Percentiles rank a stretch among this genome's conserved stretches.
phyloP scores from a whole-genome alignment of 2,329 filamentous ascomycete genomes.

The Monosporascus sp. region DNA sequence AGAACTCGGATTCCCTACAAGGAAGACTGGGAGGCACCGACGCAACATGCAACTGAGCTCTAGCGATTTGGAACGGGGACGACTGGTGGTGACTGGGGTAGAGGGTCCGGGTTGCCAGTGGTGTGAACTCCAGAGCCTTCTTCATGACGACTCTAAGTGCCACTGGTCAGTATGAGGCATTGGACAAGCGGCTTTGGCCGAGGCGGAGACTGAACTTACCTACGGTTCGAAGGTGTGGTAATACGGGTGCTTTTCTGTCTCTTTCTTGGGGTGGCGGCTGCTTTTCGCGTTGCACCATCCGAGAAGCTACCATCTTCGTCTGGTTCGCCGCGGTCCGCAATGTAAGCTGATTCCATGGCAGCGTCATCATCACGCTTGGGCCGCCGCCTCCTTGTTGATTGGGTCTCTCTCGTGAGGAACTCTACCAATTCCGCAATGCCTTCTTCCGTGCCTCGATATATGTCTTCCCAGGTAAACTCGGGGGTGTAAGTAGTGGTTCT shows the following conservation, averaged over 20 bases:
- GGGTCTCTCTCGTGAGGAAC: slow-evolving; percentile 67
- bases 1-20: slow-evolving; percentile 88
- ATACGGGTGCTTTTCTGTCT: slow-evolving; percentile 45
- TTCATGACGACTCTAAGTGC: slow-evolving; percentile 60
- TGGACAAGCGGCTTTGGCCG: slow-evolving; percentile 29
- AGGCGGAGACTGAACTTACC: slow-evolving; percentile 48
- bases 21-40: slow-evolving; percentile 85
- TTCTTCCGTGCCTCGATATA: slow-evolving; percentile 63
- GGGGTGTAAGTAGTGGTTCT: slow-evolving; percentile 86
- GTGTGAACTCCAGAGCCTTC: slow-evolving; percentile 91
- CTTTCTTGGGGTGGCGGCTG: slow-evolving; percentile 50
- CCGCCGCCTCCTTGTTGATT: slow-evolving; percentile 57
- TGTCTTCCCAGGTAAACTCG: slow-evolving; percentile 86
- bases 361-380: slow-evolving; percentile 20
- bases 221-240: slow-evolving; percentile 38
- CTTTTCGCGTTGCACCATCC: slow-evolving; percentile 26
- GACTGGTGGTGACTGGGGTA: slow-evolving; percentile 69
- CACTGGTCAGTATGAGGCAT: neutral
- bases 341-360: slow-evolving; percentile 27
- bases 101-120: slow-evolving; percentile 81
- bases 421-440: slow-evolving; percentile 63
- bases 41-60: slow-evolving; percentile 86
- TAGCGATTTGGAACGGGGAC: slow-evolving; percentile 87
- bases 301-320: slow-evolving; percentile 30
- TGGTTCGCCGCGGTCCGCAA: slow-evolving; percentile 20